Conservation (phyloP, 2,329 filamentous ascomycete species). For the Penicillium freii region DNA sequence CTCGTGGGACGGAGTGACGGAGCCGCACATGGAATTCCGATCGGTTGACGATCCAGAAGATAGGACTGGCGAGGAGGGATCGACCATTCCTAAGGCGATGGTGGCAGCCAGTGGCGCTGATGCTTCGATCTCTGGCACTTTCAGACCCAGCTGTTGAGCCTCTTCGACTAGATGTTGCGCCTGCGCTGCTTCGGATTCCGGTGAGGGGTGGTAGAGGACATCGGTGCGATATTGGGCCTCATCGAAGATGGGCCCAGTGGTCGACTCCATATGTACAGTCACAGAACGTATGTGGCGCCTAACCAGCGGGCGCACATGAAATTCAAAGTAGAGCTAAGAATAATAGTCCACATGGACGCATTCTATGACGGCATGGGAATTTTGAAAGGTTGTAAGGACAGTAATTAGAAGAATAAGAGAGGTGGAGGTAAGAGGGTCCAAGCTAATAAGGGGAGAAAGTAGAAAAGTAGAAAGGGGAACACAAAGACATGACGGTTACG, state of each 20-base stretch:
- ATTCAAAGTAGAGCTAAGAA: conserved; percentile 8
- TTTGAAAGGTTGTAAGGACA: conserved; percentile 9
- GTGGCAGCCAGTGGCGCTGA: conserved; percentile 38
- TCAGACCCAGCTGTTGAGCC: conserved; percentile 39
- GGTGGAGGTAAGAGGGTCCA: conserved; percentile 5
- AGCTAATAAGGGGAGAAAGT: background rate
- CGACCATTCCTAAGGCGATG: conserved; percentile 35
- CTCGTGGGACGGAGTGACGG: conserved; percentile 26
- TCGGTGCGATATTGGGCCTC: conserved; percentile 39
- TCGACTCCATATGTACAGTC: conserved; percentile 26
- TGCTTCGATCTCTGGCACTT: conserved; percentile 33
- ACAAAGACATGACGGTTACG: background rate
- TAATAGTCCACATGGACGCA: conserved; percentile 30
- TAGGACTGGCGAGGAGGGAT: conserved; percentile 35
- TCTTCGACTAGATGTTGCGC: conserved; percentile 40
- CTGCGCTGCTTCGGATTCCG: conserved; percentile 38
- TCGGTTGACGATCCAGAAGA: conserved; percentile 36
- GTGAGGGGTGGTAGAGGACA: conserved; percentile 36
- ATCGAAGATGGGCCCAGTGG: conserved; percentile 28
- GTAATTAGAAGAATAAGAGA: background rate
- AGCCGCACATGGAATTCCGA: conserved; percentile 30
- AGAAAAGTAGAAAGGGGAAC: background rate
- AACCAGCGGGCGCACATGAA: conserved; percentile 25
- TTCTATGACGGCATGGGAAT: conserved; percentile 31
- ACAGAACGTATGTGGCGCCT: conserved; percentile 16